A percentile compares a stretch with the other conserved stretches of the same genome.
Evolutionary conservation across 257 asterid species (phyloP).

Genomic region (Scutellaria galericulata): DNA sequence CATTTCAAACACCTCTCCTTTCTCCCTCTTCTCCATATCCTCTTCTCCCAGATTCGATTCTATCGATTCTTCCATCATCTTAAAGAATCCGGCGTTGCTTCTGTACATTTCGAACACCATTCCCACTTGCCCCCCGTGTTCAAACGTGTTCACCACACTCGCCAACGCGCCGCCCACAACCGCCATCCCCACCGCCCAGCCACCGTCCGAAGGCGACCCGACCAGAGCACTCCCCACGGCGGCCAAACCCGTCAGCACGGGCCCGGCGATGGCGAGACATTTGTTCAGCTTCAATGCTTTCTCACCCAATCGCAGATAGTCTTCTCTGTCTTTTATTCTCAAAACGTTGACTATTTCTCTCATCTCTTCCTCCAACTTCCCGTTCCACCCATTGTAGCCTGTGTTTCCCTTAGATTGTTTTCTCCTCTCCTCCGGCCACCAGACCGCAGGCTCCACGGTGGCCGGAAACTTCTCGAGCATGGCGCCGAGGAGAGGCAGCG

Average conservation of each 20-base stretch:
- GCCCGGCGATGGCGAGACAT: conserved; percentile 50
- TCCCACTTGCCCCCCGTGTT: conserved; percentile 85
- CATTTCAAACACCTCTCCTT: conserved; percentile 67
- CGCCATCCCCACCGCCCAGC: conserved; percentile 50
- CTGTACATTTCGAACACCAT: conserved; percentile 91
- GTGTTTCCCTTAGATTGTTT: neutral
- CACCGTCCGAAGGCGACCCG: conserved; percentile 41
- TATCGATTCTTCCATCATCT: conserved; percentile 64
- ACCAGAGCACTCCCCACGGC: conserved; percentile 54
- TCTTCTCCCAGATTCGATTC: conserved; percentile 52
- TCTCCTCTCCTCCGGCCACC: conserved; percentile 59
- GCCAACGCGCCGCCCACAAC: conserved; percentile 72
- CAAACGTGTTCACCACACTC: conserved; percentile 58
- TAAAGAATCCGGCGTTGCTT: conserved; percentile 75
- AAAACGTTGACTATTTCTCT: conserved; percentile 44
- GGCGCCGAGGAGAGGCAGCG: conserved; percentile 57
- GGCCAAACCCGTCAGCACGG: conserved; percentile 66
- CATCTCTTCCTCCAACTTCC: conserved; percentile 64
- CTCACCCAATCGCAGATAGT: conserved; percentile 53
- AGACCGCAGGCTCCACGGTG: conserved; percentile 53
- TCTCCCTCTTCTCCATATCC: conserved; percentile 58
- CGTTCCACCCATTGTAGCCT: conserved; percentile 56
- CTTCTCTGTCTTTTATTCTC: conserved; percentile 52
- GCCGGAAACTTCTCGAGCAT: conserved; percentile 62
- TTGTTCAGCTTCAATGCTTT: conserved; percentile 65